Conservation (phyloP, 257 asterid species). For the Rhazya stricta region DNA sequence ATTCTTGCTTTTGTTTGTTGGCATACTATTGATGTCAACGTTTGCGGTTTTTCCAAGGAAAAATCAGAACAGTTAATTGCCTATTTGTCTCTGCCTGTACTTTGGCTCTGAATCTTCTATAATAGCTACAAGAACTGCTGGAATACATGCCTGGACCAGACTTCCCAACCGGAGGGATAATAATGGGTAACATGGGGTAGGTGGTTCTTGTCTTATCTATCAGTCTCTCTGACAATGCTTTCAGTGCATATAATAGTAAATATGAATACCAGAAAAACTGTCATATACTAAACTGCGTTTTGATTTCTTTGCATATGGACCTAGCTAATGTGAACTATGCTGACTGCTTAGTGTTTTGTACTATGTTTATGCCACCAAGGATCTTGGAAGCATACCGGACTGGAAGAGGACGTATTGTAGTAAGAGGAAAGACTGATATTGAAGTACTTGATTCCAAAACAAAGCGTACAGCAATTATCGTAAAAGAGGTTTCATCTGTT, state of each 20-base stretch:
- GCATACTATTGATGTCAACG: neutral
- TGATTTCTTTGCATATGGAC: neutral
- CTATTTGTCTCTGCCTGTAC: neutral
- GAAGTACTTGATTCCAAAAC: constrained; percentile 79
- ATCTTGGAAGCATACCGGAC: constrained; percentile 91
- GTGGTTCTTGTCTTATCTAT: constrained; percentile 15
- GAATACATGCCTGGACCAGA: constrained; percentile 99
- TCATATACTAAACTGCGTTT: no score
- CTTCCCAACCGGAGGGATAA: constrained; percentile 96
- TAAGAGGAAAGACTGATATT: constrained; percentile 95
- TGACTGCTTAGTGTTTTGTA: constrained; percentile 1
- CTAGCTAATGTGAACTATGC: neutral
- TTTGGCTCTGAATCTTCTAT: constrained; percentile 9
- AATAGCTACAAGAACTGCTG: constrained; percentile 88
- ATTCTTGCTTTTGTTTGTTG: neutral
- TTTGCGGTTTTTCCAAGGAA: neutral
- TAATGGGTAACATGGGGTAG: constrained; percentile 95
- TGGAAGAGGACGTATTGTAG: constrained; percentile 86
- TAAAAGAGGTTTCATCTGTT: constrained; percentile 73
- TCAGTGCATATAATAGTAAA: neutral
- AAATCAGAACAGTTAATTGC: neutral
- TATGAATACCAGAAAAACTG: neutral
- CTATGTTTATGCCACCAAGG: constrained; percentile 35
- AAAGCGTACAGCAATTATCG: constrained; percentile 79
- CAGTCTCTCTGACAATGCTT: constrained; percentile 3